These are phyloP conservation scores for Bullera alba DNA, from an alignment of 768 basidiomycete genomes.

Conservation along the genomic window DNA sequence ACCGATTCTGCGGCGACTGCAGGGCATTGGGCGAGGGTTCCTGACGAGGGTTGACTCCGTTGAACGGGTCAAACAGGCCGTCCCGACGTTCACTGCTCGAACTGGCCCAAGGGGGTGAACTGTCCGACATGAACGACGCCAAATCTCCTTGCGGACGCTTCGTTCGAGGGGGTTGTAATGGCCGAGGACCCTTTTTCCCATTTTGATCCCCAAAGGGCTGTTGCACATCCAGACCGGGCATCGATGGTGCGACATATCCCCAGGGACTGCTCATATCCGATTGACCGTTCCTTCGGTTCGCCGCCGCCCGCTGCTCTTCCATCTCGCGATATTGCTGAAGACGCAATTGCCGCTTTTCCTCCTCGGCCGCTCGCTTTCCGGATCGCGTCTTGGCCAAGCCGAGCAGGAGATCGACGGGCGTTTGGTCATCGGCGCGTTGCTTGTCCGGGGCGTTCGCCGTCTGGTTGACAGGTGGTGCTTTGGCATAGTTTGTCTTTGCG, in stretches of 20 bases:
- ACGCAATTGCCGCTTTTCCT: conserved; percentile 32
- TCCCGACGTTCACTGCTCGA: too few relatives aligned
- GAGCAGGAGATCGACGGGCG: conserved; percentile 39
- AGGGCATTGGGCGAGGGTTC: too few relatives aligned
- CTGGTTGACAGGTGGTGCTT: conserved; percentile 3
- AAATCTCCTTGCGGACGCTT: too few relatives aligned
- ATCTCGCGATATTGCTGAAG: conserved; percentile 31
- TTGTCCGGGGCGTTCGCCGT: background rate
- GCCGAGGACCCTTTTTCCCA: conserved; percentile 24
- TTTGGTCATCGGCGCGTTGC: conserved; percentile 19
- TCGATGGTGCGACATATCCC: conserved; percentile 42
- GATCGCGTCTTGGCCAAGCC: conserved; percentile 34
- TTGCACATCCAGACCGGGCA: conserved; percentile 44
- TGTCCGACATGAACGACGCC: too few relatives aligned
- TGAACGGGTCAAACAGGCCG: too few relatives aligned
- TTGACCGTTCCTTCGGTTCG: conserved; percentile 1
- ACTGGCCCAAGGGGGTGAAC: too few relatives aligned
- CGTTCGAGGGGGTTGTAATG: conserved; percentile 33
- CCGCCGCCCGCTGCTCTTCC: conserved; percentile 23
- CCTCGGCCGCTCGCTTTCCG: conserved; percentile 38
- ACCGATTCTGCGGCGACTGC: too few relatives aligned
- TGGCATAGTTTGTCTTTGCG: conserved; percentile 31
- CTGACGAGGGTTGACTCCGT: too few relatives aligned
- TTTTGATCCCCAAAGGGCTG: conserved; percentile 35
- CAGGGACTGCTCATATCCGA: conserved; percentile 23